Base-by-base conservation (phyloP, 345 rosid species). In the Salix udensis region DNA sequence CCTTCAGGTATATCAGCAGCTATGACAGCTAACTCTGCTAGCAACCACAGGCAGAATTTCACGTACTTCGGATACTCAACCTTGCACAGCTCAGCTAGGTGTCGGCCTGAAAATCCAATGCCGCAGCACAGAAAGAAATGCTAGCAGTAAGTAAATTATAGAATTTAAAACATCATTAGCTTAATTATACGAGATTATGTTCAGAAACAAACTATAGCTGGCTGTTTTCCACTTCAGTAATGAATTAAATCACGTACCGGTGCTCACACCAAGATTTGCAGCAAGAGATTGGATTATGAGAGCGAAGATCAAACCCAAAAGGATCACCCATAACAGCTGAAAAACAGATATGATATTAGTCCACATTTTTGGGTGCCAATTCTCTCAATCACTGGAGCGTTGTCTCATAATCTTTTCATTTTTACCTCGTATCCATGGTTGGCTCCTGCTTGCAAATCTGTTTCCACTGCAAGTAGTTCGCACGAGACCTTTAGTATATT, bases 361-460 rank as follows among this genome's bases (percentile, higher is more conserved):
- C 6, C 6, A 46, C 52, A 14, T 46, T 46, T 46, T 4, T 46
- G 52, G 4, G 16, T 46, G 52, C 52, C 14, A 46, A 46, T 46
- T 14, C 52, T 46, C 52, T 46, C 52, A 11, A 10, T 2, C 13
- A 42, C 2, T 14, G 0, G 14, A 46, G 21, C 23, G 2, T 52
- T 52, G 2, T 0, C 0, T 52, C 21, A 6, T 7, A 6, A 2
- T 52, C 9, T 52, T 19, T 19, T 52, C 58, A 1, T 52, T 52
- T 2, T 18, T 12, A 52, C 58, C 9, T 52, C 79, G 46, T 77
- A 83, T 18, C 81, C 50, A 53, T 80, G 77, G 39, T 68, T 73
- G 21, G 86, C 83, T 36, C 86, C 86, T 6, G 86, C 79, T 23
- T 80, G 81, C 26, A 83, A 68, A 70, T 83, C 86, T 2, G 86